A percentile compares a stretch with the other conserved stretches of the same genome.
Evolutionary conservation across 495 filamentous ascomycete genomes (phyloP).

Genomic region (Bacidia gigantensis): DNA sequence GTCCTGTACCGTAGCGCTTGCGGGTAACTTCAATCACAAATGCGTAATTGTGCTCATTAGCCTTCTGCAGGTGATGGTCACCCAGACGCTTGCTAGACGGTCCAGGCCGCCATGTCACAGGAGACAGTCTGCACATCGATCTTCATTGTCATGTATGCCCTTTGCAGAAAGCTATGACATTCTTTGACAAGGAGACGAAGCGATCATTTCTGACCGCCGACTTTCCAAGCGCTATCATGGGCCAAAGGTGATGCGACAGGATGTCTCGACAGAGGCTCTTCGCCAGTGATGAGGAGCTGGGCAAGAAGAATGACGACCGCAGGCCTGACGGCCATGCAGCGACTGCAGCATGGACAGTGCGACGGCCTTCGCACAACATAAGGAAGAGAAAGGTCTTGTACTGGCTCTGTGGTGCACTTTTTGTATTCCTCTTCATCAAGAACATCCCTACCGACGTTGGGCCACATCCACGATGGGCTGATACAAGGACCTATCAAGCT

Average conservation of each 20-base stretch:
- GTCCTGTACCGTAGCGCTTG: too few species aligned
- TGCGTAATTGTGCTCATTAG: too few species aligned
- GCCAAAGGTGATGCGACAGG: neutral
- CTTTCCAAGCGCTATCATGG: slow-evolving; percentile 13
- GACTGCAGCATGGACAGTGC: slow-evolving; percentile 21
- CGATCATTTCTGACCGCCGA: slow-evolving; percentile 1
- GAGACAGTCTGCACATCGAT: too few species aligned
- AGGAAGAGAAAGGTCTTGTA: slow-evolving; percentile 34
- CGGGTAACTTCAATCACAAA: too few species aligned
- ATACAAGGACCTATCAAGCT: neutral
- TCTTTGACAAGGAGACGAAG: neutral
- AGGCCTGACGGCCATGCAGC: slow-evolving; percentile 23
- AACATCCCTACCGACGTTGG: slow-evolving; percentile 36
- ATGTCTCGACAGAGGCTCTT: slow-evolving; percentile 36
- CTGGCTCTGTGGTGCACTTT: slow-evolving; percentile 27
- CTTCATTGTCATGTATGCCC: too few species aligned
- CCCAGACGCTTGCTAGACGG: too few species aligned
- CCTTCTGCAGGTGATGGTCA: too few species aligned
- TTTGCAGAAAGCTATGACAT: too few species aligned
- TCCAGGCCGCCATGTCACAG: too few species aligned
- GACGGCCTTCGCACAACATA: slow-evolving; percentile 18
- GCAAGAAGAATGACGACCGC: slow-evolving; percentile 55
- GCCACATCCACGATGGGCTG: slow-evolving; percentile 20
- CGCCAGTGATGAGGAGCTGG: slow-evolving; percentile 50
- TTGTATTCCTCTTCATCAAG: slow-evolving; percentile 40